Conservation (phyloP, 1,284 basidiomycete species). For the Stereum hirsutum region DNA sequence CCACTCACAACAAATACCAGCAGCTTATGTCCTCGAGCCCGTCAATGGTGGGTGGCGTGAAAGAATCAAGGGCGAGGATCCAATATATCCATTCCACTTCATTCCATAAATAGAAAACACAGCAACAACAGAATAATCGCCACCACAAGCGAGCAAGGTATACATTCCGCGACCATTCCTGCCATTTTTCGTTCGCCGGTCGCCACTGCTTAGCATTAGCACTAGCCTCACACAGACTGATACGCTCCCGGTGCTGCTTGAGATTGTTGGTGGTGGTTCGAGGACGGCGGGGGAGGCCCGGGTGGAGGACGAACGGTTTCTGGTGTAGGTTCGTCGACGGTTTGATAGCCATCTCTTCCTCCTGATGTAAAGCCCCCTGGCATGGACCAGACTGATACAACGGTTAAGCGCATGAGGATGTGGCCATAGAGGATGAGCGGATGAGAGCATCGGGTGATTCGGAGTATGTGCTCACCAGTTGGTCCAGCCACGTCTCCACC, state of each 20-base stretch:
- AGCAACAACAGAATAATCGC: too few species aligned
- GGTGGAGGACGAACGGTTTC: constrained; percentile 23
- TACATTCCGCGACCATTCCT: too few species aligned
- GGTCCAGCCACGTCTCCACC: constrained; percentile 48
- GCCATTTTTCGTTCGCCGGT: too few species aligned
- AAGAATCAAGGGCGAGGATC: too few species aligned
- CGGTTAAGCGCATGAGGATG: neutral
- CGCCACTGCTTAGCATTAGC: too few species aligned
- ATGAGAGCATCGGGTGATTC: neutral
- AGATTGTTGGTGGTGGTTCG: constrained; percentile 5
- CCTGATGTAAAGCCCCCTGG: constrained; percentile 63
- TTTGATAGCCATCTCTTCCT: constrained; percentile 62
- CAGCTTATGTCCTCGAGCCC: too few species aligned
- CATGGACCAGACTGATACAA: constrained; percentile 69
- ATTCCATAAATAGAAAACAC: too few species aligned
- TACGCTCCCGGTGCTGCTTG: constrained; percentile 36
- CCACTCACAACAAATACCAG: too few species aligned
- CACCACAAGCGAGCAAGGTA: too few species aligned
- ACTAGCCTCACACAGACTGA: constrained; percentile 35
- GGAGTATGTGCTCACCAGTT: constrained; percentile 38
- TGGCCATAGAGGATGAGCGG: too few species aligned
- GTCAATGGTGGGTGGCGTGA: too few species aligned
- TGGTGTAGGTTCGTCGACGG: constrained; percentile 52
- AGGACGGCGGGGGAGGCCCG: constrained; percentile 19
- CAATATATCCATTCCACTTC: too few species aligned